A percentile compares a stretch with the other conserved stretches of the same genome.
phyloP scores from a whole-genome alignment of 2,329 filamentous ascomycete genomes.

The Calonectria pseudoturangicola region DNA sequence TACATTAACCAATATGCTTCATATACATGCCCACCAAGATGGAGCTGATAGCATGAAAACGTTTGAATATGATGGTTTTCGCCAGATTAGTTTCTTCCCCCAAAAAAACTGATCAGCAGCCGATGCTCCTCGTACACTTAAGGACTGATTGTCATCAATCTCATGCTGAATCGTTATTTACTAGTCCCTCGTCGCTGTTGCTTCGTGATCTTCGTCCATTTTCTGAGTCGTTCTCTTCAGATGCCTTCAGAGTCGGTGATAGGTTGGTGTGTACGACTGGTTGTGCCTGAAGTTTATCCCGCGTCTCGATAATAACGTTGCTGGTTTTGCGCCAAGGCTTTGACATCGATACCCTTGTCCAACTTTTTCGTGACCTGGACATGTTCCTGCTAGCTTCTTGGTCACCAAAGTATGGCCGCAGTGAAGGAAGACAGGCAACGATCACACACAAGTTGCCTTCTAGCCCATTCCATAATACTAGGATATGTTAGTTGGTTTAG shows the following conservation, averaged over 20 bases:
- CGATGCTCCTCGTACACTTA: not conserved
- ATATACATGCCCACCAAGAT: not conserved
- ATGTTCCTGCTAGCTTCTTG: not conserved
- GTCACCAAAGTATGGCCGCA: constrained; percentile 13
- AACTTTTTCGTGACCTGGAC: not conserved
- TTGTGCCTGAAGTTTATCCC: not conserved
- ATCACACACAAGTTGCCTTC: constrained; percentile 8
- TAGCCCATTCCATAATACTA: constrained; percentile 6
- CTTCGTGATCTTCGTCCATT: not conserved
- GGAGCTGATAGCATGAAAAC: not conserved
- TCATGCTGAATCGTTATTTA: not conserved
- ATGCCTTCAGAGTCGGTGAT: not conserved
- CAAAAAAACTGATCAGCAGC: not conserved
- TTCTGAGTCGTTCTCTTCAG: not conserved
- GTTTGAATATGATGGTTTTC: not conserved
- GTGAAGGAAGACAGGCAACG: constrained; percentile 1
- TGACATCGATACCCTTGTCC: not conserved
- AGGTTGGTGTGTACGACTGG: not conserved
- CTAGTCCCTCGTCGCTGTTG: not conserved
- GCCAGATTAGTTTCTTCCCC: not conserved
- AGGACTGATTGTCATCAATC: not conserved
- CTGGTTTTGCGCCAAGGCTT: not conserved
- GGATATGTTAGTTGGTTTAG: not conserved
- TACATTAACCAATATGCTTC: no score
- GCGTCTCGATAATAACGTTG: not conserved